These are phyloP conservation scores for Selaginella moellendorffii DNA, from an alignment of 75 land plant genomes.

Conservation along the genomic window DNA sequence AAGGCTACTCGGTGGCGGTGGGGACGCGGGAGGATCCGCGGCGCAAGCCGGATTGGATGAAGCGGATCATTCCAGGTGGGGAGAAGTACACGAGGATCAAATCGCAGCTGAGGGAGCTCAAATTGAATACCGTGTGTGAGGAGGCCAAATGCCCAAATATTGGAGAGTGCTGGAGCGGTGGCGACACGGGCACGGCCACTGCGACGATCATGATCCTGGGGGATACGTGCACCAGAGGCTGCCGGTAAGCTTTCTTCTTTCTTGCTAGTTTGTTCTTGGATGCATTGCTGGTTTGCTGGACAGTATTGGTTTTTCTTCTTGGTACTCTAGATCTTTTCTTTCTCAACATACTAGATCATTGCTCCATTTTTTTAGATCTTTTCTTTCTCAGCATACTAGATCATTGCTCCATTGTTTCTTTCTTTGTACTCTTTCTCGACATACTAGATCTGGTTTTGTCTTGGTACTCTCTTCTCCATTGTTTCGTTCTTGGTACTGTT, in stretches of 20 bases:
- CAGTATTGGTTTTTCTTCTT: not conserved
- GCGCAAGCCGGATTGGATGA: constrained; percentile 96
- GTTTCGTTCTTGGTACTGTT: too few relatives aligned
- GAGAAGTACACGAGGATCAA: constrained; percentile 73
- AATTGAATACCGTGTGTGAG: constrained; percentile 88
- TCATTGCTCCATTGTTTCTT: not conserved
- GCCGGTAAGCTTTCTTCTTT: constrained; percentile 37
- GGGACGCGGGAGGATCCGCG: constrained; percentile 84
- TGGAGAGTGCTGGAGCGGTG: constrained; percentile 98
- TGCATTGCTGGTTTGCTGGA: too few relatives aligned
- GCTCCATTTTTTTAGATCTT: not conserved
- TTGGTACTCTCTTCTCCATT: too few relatives aligned
- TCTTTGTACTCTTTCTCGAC: not conserved
- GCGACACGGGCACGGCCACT: constrained; percentile 91
- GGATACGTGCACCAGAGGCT: constrained; percentile 92
- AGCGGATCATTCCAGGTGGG: constrained; percentile 77
- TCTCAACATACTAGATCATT: not conserved
- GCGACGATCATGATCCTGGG: constrained; percentile 98
- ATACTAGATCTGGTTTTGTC: too few relatives aligned
- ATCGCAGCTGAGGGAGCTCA: constrained; percentile 64
- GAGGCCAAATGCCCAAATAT: constrained; percentile 90
- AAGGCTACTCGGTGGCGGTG: constrained; percentile 76
- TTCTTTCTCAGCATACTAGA: not conserved
- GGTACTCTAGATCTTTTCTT: not conserved
- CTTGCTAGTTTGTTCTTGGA: not conserved